Conservation (phyloP, 2,329 filamentous ascomycete species). For the Clarireedia monteithiana region DNA sequence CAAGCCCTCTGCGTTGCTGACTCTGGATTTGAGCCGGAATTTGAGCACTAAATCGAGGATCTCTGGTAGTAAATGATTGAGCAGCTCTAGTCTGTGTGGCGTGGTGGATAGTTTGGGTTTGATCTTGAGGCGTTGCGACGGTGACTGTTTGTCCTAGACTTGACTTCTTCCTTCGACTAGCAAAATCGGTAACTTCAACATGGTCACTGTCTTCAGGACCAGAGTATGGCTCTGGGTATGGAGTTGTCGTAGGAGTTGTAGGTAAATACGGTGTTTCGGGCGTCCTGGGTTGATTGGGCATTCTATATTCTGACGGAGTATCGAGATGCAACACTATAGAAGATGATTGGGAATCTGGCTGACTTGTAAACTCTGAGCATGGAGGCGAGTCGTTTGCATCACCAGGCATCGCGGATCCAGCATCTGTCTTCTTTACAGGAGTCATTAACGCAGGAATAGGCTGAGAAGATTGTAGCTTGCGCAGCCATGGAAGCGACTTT, state of each 20-base stretch:
- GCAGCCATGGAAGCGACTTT: constrained; percentile 24
- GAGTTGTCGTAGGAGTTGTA: not conserved
- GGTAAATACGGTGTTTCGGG: not conserved
- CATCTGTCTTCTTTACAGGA: not conserved
- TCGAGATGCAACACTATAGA: constrained; percentile 10
- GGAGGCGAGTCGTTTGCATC: constrained; percentile 7
- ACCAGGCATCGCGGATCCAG: not conserved
- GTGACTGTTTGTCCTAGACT: not conserved
- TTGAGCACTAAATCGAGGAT: constrained; percentile 3
- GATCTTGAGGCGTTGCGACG: not conserved
- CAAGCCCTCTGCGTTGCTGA: constrained; percentile 5
- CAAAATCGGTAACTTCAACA: not conserved
- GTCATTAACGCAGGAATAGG: not conserved
- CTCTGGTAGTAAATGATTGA: constrained; percentile 3
- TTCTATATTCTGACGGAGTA: constrained; percentile 3
- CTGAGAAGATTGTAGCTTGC: constrained; percentile 13
- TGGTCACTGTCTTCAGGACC: not conserved
- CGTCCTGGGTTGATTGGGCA: not conserved
- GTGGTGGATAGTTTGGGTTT: not conserved
- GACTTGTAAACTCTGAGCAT: constrained; percentile 2
- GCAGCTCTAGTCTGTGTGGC: constrained; percentile 6
- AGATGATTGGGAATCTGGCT: constrained; percentile 3
- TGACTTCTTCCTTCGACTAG: not conserved
- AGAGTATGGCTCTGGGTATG: not conserved
- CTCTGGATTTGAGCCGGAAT: constrained; percentile 1